phyloP scores from a whole-genome alignment of 2,329 filamentous ascomycete species.

The Golovinomyces cichoracearum region DNA sequence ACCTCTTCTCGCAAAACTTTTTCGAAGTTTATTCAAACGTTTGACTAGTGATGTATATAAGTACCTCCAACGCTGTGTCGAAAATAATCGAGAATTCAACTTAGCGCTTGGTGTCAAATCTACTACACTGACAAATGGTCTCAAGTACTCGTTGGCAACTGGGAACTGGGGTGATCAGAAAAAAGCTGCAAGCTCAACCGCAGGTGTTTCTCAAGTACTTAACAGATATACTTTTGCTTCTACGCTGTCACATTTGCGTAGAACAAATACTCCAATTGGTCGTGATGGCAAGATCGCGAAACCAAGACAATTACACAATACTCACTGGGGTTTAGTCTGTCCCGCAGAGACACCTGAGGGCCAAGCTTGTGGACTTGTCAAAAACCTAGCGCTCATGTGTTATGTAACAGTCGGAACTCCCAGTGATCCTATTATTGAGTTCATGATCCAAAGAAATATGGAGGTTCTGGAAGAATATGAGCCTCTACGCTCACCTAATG shows the following conservation, averaged over 20 bases:
- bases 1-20: conserved; percentile 81
- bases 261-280: conserved; percentile 93
- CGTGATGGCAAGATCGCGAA: conserved; percentile 97
- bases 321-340: conserved; percentile 93
- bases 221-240: conserved; percentile 96
- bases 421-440: conserved; percentile 70
- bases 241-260: conserved; percentile 80
- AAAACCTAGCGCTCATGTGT: conserved; percentile 94
- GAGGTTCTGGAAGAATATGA: conserved; percentile 91
- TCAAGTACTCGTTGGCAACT: conserved; percentile 91
- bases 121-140: conserved; percentile 67
- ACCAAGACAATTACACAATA: conserved; percentile 91
- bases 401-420: conserved; percentile 91
- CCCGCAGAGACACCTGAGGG: conserved; percentile 95
- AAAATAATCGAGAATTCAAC: conserved; percentile 71
- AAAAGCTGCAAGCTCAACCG: conserved; percentile 83
- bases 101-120: conserved; percentile 75
- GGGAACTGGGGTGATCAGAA: conserved; percentile 99
- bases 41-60: conserved; percentile 75
- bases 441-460: conserved; percentile 90
- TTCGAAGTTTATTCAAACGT: conserved; percentile 73
- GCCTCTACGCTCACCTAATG: conserved; percentile 58
- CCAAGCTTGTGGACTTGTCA: conserved; percentile 92
- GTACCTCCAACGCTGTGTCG: conserved; percentile 78
- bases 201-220: conserved; percentile 90